Percentiles rank a stretch among this genome's conserved stretches.
Conservation (phyloP, 78 protist genomes). For the Diacronema lutheri region DNA sequence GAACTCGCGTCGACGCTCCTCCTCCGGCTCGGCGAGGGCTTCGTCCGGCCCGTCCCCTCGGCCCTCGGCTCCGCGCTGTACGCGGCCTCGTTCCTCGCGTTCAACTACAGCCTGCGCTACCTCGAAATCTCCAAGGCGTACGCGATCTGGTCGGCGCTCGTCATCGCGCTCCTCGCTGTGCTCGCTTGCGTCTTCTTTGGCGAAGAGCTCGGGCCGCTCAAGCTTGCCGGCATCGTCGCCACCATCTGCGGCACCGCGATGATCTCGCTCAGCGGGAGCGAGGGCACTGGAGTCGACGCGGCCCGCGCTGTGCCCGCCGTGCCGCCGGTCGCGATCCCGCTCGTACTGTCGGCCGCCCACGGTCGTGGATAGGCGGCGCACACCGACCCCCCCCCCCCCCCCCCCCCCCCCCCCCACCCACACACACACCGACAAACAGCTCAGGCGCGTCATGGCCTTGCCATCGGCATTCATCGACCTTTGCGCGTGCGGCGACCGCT, state of each 20-base stretch:
- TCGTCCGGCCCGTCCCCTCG: neutral
- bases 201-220: neutral
- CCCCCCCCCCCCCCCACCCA: no score
- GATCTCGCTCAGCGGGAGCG: no score
- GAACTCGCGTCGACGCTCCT: neutral
- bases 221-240: neutral
- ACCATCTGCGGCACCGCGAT: neutral
- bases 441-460: no score
- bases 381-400: no score
- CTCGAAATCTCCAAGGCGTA: constrained; percentile 4
- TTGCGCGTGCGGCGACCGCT: no score
- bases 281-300: no score
- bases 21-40: neutral
- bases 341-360: no score
- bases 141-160: neutral
- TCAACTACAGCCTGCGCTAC: neutral
- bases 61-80: neutral
- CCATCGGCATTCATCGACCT: no score
- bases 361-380: no score
- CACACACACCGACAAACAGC: no score
- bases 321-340: no score
- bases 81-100: neutral
- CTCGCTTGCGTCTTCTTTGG: neutral
- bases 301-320: no score
- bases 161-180: neutral